Base-by-base conservation (phyloP, 2,329 filamentous ascomycete species). In the Aspergillus udagawae region DNA sequence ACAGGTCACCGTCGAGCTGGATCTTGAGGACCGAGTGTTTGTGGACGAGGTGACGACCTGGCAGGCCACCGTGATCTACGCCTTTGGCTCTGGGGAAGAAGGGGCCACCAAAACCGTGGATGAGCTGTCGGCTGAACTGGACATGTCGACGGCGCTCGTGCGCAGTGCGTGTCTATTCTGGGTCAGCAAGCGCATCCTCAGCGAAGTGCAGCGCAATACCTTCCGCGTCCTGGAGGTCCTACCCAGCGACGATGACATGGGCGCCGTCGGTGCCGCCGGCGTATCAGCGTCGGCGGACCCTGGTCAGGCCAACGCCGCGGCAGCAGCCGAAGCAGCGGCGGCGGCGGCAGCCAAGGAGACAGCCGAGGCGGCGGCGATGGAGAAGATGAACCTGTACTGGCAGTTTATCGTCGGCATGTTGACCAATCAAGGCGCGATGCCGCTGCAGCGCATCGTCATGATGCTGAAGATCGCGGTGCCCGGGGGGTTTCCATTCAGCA, bases 321-420 rank as follows among this genome's bases (percentile, higher is more conserved):
- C 72, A 1, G 76, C 75, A 0, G 76, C 76, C 2, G 70, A 73
- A 56, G 72, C 73, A 2, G 76, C 76, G 0, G 77, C 75, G 0
- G 70, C 71, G 0, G 75, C 73, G 0, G 76, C 76, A 21, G 74
- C 74, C 14, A 77, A 75, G 58, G 75, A 79, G 63, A 71, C 76
- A 1, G 76, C 77, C 9, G 79, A 83, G 44, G 83, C 83, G 14
- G 79, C 89, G 32, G 82, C 88, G 23, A 81, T 85, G 62, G 88
- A 90, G 71, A 86, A 86, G 67, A 85, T 84, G 72, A 80, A 82
- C 47, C 83, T 96, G 42, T 96, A 97, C 74, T 91, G 90, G 85
- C 89, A 92, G 67, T 97, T 96, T 71, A 92, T 99, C 57, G 80
- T 92, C 56, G 91, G 91, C 52, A 97, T 99, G 94, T 78, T 99